phyloP scores from a whole-genome alignment of 345 rosid genomes.

The Heritiera littoralis region DNA sequence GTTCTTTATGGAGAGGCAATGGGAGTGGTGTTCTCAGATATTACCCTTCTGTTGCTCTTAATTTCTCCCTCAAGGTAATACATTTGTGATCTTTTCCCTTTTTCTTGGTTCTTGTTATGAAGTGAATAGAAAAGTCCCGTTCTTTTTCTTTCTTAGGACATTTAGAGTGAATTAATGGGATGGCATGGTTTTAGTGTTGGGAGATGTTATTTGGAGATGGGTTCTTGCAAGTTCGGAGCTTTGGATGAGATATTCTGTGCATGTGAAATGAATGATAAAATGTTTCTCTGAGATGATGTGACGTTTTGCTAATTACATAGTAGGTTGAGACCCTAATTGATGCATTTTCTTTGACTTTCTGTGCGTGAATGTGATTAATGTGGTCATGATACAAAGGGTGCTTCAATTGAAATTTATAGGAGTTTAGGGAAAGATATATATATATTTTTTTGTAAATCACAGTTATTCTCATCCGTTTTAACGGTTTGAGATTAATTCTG shows the following conservation, averaged over 20 bases:
- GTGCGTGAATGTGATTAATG: neutral
- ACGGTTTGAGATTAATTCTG: no score
- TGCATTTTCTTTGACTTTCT: neutral
- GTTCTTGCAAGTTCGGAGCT: neutral
- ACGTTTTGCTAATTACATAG: neutral
- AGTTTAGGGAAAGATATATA: neutral
- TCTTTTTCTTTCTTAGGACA: no score
- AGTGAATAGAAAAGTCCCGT: neutral
- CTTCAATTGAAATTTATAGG: neutral
- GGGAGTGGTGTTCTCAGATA: slow-evolving; percentile 89
- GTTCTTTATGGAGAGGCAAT: slow-evolving; percentile 97
- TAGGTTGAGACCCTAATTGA: neutral
- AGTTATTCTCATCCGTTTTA: no score
- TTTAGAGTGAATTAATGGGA: slow-evolving; percentile 7
- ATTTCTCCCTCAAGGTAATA: slow-evolving; percentile 84
- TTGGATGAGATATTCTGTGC: slow-evolving; percentile 20
- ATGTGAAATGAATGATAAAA: slow-evolving; percentile 35
- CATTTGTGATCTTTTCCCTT: neutral
- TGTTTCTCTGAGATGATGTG: slow-evolving; percentile 11
- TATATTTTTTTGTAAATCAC: no score
- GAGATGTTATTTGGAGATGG: slow-evolving; percentile 9
- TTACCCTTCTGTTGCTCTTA: slow-evolving; percentile 96
- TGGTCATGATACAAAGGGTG: neutral
- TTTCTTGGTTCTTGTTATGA: neutral
- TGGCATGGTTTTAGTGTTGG: neutral